These are phyloP conservation scores for Friedmanniomyces endolithicus DNA, from an alignment of 495 filamentous ascomycete species.

Conservation along the genomic window DNA sequence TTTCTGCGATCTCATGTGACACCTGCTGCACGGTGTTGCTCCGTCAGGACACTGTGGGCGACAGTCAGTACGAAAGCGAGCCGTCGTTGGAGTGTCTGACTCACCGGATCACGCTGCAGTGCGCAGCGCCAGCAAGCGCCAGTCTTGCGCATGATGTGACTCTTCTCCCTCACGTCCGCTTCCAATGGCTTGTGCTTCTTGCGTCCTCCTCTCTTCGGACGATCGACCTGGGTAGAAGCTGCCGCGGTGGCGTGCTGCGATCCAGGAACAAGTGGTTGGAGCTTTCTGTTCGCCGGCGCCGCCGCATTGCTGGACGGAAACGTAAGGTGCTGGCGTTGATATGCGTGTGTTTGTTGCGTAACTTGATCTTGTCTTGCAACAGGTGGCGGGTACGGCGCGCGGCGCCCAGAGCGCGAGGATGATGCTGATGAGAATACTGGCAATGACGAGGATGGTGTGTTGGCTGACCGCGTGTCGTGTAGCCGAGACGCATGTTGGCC, in stretches of 20 bases:
- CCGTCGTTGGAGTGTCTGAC: not conserved
- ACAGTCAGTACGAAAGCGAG: not conserved
- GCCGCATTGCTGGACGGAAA: not conserved
- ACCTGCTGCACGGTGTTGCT: conserved; percentile 25
- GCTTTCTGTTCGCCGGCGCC: not conserved
- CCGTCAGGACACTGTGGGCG: conserved; percentile 15
- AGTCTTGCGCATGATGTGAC: conserved; percentile 22
- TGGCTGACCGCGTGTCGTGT: not conserved
- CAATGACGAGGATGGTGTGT: not conserved
- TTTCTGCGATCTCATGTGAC: conserved; percentile 20
- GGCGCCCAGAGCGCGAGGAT: not conserved
- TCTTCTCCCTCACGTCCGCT: conserved; percentile 1
- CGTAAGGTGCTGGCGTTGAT: not conserved
- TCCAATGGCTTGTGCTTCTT: not conserved
- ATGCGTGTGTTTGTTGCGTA: not conserved
- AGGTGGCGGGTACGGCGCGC: not conserved
- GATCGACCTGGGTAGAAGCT: not conserved
- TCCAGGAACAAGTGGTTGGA: not conserved
- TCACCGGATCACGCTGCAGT: conserved; percentile 28
- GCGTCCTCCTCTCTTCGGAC: conserved; percentile 6
- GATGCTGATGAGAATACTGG: not conserved
- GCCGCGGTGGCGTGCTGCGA: not conserved
- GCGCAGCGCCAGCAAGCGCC: conserved; percentile 30
- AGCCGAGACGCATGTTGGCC: not conserved
- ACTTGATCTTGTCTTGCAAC: not conserved